Conservation (phyloP, 139 green algal genomes). For the Volvox reticuliferus region DNA sequence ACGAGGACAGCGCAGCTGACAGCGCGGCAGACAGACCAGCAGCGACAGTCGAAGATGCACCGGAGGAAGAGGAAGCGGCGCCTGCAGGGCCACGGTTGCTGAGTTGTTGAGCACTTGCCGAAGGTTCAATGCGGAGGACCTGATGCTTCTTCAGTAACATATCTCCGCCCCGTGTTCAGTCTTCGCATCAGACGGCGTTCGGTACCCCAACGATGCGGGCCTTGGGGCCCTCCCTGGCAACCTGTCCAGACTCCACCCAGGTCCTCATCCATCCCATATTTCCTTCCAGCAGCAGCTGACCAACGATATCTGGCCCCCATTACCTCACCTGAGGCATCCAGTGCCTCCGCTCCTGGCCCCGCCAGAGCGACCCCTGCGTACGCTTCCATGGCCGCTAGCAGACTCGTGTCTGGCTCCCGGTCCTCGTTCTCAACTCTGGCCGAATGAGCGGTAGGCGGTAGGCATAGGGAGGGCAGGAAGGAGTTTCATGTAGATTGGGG, state of each 20-base stretch:
- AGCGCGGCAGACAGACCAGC: background rate
- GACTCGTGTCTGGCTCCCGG: constrained; percentile 74
- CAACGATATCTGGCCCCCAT: no score
- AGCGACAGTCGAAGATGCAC: background rate
- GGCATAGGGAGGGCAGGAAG: background rate
- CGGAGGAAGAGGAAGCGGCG: background rate
- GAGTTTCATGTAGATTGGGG: background rate
- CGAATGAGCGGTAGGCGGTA: background rate
- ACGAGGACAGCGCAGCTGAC: background rate
- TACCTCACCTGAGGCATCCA: no score
- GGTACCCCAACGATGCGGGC: no score
- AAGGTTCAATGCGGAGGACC: no score
- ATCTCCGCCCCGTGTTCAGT: no score
- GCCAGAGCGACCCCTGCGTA: constrained; percentile 55
- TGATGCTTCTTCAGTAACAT: no score
- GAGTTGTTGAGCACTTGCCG: no score
- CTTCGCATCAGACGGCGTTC: no score
- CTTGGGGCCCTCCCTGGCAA: no score
- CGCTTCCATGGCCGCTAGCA: constrained; percentile 74
- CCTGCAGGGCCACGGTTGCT: background rate
- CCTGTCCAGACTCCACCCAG: no score
- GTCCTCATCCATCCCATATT: no score
- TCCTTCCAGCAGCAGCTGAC: no score
- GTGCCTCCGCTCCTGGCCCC: background rate
- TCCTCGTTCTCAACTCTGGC: constrained; percentile 92